Percentiles rank a stretch among this genome's conserved stretches.
phyloP scores from a whole-genome alignment of 805 yeast genomes.

The Cyberlindnera xylosilytica region DNA sequence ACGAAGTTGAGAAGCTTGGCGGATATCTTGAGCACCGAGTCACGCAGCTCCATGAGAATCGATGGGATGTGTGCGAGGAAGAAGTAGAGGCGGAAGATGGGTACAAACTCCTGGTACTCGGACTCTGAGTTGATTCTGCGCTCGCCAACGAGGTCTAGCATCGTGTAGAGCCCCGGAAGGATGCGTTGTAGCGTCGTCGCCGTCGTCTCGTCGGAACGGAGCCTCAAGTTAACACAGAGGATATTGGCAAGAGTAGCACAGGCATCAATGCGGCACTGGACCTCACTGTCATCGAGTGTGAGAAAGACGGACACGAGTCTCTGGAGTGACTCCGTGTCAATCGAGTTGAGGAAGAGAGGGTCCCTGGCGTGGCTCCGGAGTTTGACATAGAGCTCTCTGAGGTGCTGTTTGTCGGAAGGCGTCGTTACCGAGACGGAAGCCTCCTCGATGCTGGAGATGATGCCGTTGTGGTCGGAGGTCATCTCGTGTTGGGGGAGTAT shows the following conservation, averaged over 20 bases:
- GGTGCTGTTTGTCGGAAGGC: background rate
- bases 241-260: slow-evolving; percentile 23
- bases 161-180: slow-evolving; percentile 14
- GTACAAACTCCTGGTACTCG: slow-evolving; percentile 24
- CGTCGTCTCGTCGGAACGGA: slow-evolving; percentile 12
- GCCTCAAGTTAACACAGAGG: slow-evolving; percentile 16
- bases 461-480: background rate
- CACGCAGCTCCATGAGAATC: slow-evolving; percentile 11
- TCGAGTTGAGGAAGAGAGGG: slow-evolving; percentile 12
- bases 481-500: background rate
- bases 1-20: slow-evolving; percentile 27
- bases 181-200: slow-evolving; percentile 1
- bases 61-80: slow-evolving; percentile 19
- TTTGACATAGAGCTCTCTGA: slow-evolving; percentile 12
- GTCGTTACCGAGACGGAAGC: background rate
- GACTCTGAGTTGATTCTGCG: slow-evolving; percentile 25
- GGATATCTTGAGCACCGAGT: slow-evolving; percentile 20
- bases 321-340: slow-evolving; percentile 12
- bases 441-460: background rate
- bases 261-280: slow-evolving; percentile 19
- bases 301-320: slow-evolving; percentile 13
- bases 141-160: slow-evolving; percentile 26
- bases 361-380: slow-evolving; percentile 18
- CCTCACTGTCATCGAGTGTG: slow-evolving; percentile 1
- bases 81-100: slow-evolving; percentile 27